Evolutionary conservation across 176 grass and related monocot species (phyloP).

Genomic region (Cenchrus fungigraminus): DNA sequence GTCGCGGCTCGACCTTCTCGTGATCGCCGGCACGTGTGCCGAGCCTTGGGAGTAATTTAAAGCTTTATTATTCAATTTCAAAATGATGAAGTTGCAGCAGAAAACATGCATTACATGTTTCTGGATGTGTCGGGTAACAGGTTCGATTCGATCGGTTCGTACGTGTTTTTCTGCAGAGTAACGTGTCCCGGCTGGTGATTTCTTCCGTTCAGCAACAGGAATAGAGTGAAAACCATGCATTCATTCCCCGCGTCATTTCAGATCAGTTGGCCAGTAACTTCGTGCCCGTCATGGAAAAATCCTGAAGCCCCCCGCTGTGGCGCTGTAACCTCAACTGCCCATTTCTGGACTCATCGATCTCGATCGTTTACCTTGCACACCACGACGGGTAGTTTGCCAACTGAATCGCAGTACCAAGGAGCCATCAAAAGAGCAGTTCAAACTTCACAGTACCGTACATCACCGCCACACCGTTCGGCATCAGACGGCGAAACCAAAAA

Average conservation of each 20-base stretch:
- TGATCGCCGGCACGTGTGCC: slow-evolving; percentile 21
- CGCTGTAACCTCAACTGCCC: neutral
- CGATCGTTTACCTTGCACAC: neutral
- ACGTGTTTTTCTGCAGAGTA: neutral
- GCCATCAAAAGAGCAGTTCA: neutral
- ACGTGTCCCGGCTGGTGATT: neutral
- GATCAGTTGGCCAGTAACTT: neutral
- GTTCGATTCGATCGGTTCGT: neutral
- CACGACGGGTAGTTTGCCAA: neutral
- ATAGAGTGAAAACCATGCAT: neutral
- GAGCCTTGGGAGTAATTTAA: neutral
- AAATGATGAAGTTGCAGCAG: neutral
- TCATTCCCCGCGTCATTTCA: neutral
- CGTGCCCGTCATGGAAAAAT: neutral
- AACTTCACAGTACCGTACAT: neutral
- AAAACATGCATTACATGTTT: too few species aligned
- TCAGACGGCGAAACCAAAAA: neutral
- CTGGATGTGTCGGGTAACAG: neutral
- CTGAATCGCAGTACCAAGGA: neutral
- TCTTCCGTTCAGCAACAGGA: neutral
- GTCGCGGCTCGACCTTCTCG: neutral
- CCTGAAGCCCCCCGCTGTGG: neutral
- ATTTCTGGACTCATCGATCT: neutral
- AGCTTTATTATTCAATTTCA: too few species aligned
- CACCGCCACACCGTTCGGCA: neutral